Conservation (phyloP, 495 filamentous ascomycete species). For the Staphylotrichum longicolle region DNA sequence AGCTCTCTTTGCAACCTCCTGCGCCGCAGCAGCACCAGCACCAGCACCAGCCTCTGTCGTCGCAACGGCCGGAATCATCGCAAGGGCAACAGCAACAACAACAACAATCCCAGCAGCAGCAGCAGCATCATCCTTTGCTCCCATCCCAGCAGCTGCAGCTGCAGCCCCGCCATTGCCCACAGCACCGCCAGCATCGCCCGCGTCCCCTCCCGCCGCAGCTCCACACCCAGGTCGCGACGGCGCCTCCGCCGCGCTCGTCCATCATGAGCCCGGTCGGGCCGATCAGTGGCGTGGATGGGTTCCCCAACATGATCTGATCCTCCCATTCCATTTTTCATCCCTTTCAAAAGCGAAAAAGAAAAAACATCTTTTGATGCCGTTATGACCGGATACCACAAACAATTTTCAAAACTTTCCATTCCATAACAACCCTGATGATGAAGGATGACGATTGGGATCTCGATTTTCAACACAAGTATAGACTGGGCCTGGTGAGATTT, state of each 20-base stretch:
- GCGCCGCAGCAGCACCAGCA: constrained; percentile 30
- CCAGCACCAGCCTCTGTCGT: constrained; percentile 25
- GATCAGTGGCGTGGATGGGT: constrained; percentile 27
- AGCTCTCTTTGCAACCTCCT: constrained; percentile 14
- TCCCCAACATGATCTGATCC: constrained; percentile 47
- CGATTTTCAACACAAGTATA: no score
- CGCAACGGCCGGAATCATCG: constrained; percentile 21
- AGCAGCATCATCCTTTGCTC: constrained; percentile 11
- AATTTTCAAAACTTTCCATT: no score
- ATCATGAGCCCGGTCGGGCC: constrained; percentile 23
- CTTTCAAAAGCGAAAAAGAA: constrained; percentile 16
- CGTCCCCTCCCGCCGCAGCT: constrained; percentile 32
- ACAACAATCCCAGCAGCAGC: constrained; percentile 19
- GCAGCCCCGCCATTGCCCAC: constrained; percentile 31
- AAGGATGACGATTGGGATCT: no score
- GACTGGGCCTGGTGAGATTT: no score
- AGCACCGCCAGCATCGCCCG: constrained; percentile 22
- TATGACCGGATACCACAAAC: constrained; percentile 8
- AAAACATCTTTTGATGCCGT: neutral
- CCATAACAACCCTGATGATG: no score
- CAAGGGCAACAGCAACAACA: constrained; percentile 24
- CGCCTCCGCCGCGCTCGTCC: constrained; percentile 29
- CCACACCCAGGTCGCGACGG: constrained; percentile 24
- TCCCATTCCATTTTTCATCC: constrained; percentile 15
- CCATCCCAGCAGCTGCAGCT: constrained; percentile 23